Percentiles rank a stretch among this genome's conserved stretches.
These are phyloP conservation scores for Vaccinium corymbosum DNA, from an alignment of 148 eudicot genomes.

Conservation along the genomic window DNA sequence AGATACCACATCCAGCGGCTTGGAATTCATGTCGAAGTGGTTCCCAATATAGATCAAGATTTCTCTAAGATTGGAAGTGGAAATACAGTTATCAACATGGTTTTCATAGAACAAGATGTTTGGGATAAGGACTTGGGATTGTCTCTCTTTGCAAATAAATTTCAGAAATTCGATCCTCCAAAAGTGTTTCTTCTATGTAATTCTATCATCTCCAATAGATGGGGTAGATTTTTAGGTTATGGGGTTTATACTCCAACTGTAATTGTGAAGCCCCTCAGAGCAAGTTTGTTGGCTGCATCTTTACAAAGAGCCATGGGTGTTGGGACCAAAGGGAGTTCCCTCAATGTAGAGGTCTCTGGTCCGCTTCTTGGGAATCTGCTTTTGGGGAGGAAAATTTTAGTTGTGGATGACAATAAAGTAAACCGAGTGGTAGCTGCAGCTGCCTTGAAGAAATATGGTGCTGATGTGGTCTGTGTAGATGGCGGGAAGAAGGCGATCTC, in stretches of 20 bases:
- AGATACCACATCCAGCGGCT: constrained; percentile 76
- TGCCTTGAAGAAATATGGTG: constrained; percentile 88
- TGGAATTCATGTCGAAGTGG: constrained; percentile 64
- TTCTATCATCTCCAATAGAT: constrained; percentile 28
- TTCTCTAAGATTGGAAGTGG: constrained; percentile 29
- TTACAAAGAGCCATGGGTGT: constrained; percentile 76
- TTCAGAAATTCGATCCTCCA: constrained; percentile 38
- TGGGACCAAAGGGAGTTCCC: constrained; percentile 48
- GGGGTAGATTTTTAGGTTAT: constrained; percentile 19
- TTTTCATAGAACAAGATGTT: constrained; percentile 72
- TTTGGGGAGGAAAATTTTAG: constrained; percentile 71
- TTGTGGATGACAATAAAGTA: constrained; percentile 83
- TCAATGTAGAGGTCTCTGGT: constrained; percentile 42
- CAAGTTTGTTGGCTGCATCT: constrained; percentile 84
- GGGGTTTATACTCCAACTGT: constrained; percentile 39
- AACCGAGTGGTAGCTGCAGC: constrained; percentile 88
- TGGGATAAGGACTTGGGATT: constrained; percentile 55
- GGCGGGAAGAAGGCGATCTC: constrained; percentile 71
- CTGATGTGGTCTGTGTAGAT: constrained; percentile 81
- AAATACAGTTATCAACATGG: constrained; percentile 36
- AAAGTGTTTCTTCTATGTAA: constrained; percentile 64
- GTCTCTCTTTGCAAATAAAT: constrained; percentile 28
- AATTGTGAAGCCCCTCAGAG: constrained; percentile 77
- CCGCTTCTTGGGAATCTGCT: constrained; percentile 57
- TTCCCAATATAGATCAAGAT: constrained; percentile 44